Base-by-base conservation (phyloP, 768 basidiomycete species). In the Suillus alpinus region DNA sequence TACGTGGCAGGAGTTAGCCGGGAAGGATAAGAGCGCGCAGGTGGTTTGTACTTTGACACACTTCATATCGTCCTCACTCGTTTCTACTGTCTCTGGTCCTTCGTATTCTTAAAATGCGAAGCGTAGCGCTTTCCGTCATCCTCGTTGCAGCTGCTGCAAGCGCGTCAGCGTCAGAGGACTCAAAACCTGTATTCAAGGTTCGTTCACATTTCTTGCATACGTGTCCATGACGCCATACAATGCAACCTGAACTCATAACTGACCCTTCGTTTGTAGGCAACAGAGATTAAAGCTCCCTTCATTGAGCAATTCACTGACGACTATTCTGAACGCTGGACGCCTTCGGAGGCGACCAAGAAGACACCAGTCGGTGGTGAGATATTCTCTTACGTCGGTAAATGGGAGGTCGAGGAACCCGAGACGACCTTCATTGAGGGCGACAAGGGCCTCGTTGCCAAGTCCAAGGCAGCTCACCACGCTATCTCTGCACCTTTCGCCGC, bases 341-440 rank as follows among this genome's bases (percentile, higher is more conserved):
- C 95, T 40, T 98, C 95, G 5, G 89, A 94, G 73, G 97, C 97
- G 8, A 98, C 95, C 67, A 98, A 98, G 84, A 95, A 96, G 86
- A 96, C 94, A 14, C 89, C 94, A 55, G 92, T 93, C 59, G 93
- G 94, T 64, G 88, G 91, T 65, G 97, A 99, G 82, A 98, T 88
- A 41, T 97, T 95, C 81, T 92, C 90, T 71, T 97, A 98, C 75
- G 95, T 98, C 72, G 97, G 97, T 71, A 86, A 94, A 72, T 99
- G 97, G 97, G 83, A 87, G 66, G 94, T 98, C 69, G 95, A 98
- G 77, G 92, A 95, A 50, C 87, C 95, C 57, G 77, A 87, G 41
- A 79, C 80, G 63, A 83, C 88, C 46, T 84, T 91, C 72, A 80
- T 98, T 69, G 81, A 84, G 26, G 94, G 93, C 66, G 94, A 97